Percentiles rank a stretch among this genome's conserved stretches.
These are phyloP conservation scores for Lentinula boryana DNA, from an alignment of 768 basidiomycete species.

Conservation along the genomic window DNA sequence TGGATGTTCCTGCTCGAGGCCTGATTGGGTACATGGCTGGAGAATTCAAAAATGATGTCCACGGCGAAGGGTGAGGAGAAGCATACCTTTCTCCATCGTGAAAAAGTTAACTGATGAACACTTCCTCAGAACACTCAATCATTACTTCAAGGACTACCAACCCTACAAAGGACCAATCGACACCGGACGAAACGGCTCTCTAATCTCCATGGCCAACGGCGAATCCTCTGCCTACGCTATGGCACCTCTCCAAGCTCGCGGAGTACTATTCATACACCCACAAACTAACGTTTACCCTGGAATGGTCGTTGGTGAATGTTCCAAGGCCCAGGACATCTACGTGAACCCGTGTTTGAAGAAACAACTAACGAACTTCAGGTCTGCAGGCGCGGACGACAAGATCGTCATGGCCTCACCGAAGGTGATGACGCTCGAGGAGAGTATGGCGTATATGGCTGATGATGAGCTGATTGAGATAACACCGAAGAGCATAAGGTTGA, in stretches of 20 bases:
- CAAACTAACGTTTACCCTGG: constrained; percentile 41
- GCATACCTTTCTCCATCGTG: neutral
- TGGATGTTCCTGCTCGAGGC: constrained; percentile 43
- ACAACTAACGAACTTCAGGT: constrained; percentile 43
- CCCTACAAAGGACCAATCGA: constrained; percentile 37
- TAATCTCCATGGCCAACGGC: constrained; percentile 41
- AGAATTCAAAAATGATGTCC: constrained; percentile 46
- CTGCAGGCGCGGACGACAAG: constrained; percentile 44
- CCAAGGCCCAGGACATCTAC: constrained; percentile 39
- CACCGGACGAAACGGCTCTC: constrained; percentile 40
- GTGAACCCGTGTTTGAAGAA: constrained; percentile 44
- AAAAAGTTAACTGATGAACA: neutral
- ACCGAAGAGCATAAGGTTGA: constrained; percentile 31
- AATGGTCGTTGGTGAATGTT: constrained; percentile 47
- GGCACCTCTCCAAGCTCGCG: constrained; percentile 42
- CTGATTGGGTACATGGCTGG: constrained; percentile 49
- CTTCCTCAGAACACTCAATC: constrained; percentile 36
- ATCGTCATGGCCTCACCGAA: constrained; percentile 39
- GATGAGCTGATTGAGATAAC: constrained; percentile 46
- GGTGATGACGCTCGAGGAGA: constrained; percentile 40
- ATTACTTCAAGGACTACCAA: constrained; percentile 46
- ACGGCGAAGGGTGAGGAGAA: constrained; percentile 36
- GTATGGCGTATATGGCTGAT: constrained; percentile 42
- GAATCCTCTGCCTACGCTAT: constrained; percentile 43
- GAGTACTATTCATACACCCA: constrained; percentile 38